Base-by-base conservation (phyloP, 2,329 filamentous ascomycete species). In the Leptographium wingfieldii region DNA sequence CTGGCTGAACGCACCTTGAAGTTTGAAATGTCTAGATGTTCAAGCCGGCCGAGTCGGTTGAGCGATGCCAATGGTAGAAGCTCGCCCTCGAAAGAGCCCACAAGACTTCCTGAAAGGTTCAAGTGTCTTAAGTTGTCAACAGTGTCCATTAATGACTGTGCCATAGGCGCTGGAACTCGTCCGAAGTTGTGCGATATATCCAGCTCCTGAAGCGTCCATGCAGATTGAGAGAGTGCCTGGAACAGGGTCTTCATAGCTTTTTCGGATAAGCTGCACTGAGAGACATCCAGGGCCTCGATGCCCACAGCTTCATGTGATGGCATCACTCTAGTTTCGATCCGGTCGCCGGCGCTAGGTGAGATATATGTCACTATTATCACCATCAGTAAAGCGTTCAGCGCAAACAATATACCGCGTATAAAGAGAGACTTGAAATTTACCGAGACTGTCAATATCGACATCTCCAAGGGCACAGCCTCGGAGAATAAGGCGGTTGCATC, bases 101-200 rank as follows among this genome's bases (percentile, higher is more conserved):
- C 76, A 19, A 81, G 73, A 46, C 77, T 77, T 55, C 78, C 77
- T 3, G 77, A 73, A 38, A 83, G 74, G 54, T 78, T 79, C 33
- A 83, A 68, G 62, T 73, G 74, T 46, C 71, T 74, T 52, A 83
- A 68, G n/a, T 72, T 71, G 9, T 65, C 68, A 25, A 80, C 71
- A 35, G 75, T 73, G 16, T 70, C 69, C 7, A 81, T 69, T 3
- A 78, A 73, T 22, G 73, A 67, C 9, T 75, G 72, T 1, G 81
- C 69, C 46, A 74, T 68, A n/a, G 73, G 70, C n/a, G 77, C 76
- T 3, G 77, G 75, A 31, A 81, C 73, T 6, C 76, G 74, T 14
- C 80, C 78, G 27, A 75, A 72, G 60, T 83, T 83, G 43, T 77
- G 73, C 4, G 80, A 81, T 0, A 79, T 74, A 58, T 82, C 75